Conservation (phyloP, 805 yeast species). For the Groenewaldozyma tartarivorans region DNA sequence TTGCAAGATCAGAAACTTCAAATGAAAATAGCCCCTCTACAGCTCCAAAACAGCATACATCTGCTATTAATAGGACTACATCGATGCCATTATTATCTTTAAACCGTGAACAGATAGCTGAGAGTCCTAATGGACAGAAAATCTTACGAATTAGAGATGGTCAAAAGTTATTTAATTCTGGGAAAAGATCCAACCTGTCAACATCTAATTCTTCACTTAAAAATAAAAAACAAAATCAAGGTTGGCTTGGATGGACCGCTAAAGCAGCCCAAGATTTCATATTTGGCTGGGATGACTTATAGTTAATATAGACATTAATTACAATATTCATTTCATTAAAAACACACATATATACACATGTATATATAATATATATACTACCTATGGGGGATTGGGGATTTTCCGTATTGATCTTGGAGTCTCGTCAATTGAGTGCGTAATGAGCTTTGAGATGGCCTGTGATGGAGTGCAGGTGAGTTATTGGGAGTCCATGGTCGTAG, state of each 20-base stretch:
- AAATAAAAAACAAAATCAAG: conserved; percentile 5
- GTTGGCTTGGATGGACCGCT: conserved; percentile 27
- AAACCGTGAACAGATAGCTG: not conserved
- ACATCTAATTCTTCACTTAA: not conserved
- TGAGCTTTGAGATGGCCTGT: not conserved
- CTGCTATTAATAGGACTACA: conserved; percentile 10
- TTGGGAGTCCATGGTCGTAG: conserved; percentile 8
- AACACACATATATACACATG: not conserved
- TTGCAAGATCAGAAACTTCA: not conserved
- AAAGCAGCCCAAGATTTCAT: conserved; percentile 36
- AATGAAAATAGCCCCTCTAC: not conserved
- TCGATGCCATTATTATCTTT: conserved; percentile 14
- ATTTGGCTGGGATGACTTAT: conserved; percentile 45
- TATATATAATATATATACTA: not conserved
- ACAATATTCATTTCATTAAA: not conserved
- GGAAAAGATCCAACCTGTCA: not conserved
- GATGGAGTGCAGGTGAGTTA: not conserved
- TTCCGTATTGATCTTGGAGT: not conserved
- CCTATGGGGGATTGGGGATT: not conserved
- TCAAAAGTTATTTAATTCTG: not conserved
- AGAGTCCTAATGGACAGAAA: too few species aligned
- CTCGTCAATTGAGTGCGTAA: not conserved
- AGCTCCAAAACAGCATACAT: not conserved
- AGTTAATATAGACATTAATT: not conserved
- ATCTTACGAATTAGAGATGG: not conserved